phyloP scores from a whole-genome alignment of 495 filamentous ascomycete species.

The Lasiosphaeria miniovina region DNA sequence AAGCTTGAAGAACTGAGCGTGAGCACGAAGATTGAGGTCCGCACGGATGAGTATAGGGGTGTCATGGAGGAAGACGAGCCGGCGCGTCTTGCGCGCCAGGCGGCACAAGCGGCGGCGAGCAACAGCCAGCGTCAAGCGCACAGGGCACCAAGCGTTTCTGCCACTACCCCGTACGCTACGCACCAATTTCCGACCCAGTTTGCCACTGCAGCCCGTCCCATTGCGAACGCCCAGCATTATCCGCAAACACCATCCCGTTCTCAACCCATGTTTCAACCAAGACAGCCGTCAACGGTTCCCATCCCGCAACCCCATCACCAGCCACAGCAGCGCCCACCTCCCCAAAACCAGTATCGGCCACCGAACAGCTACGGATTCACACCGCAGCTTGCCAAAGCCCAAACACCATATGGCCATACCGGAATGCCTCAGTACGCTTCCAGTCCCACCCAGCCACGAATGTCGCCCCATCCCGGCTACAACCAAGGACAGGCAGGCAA shows the following conservation, averaged over 20 bases:
- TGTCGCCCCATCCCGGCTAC: constrained; percentile 28
- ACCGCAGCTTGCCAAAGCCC: constrained; percentile 35
- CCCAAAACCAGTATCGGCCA: constrained; percentile 35
- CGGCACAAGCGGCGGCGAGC: constrained; percentile 33
- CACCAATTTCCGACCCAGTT: constrained; percentile 39
- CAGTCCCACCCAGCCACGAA: constrained; percentile 37
- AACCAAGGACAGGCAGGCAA: constrained; percentile 25
- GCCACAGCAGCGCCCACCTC: constrained; percentile 24
- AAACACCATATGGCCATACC: constrained; percentile 38
- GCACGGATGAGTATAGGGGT: constrained; percentile 68
- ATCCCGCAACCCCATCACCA: constrained; percentile 33
- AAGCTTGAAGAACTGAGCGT: constrained; percentile 77
- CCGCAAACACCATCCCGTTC: constrained; percentile 41
- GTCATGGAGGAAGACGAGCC: constrained; percentile 84
- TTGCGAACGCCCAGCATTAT: constrained; percentile 41
- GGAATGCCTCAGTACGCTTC: constrained; percentile 36
- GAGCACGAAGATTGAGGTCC: constrained; percentile 74
- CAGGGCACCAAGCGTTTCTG: constrained; percentile 39
- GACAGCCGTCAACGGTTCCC: constrained; percentile 29
- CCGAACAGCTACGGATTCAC: constrained; percentile 28
- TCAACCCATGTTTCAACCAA: constrained; percentile 33
- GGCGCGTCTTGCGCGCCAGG: constrained; percentile 33
- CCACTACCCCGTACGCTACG: constrained; percentile 27
- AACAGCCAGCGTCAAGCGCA: constrained; percentile 37
- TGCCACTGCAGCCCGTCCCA: constrained; percentile 35